Evolutionary conservation across 148 eudicot species (phyloP), one percentile per base, ranked within the genome.

Genomic region (Cornus controversa): DNA sequence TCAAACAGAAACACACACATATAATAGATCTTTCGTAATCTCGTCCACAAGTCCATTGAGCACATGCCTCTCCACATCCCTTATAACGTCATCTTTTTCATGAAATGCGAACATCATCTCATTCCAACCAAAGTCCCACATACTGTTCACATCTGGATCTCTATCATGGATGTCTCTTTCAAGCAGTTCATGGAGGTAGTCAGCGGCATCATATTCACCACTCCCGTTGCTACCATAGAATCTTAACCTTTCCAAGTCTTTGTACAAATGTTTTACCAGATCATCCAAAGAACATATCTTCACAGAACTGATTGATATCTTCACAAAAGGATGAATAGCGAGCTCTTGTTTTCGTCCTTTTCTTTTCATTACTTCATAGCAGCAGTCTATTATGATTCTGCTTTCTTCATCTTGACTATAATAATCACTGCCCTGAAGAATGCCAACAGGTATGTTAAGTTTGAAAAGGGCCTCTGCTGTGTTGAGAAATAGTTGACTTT

Each of bases 51-150:
- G 78, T 31, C 82, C 86, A 50, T 90, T 87, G 36, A 93, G 83
- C 82, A 93, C 24, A 64, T 75, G 71, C 40, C 65, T 87, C 85
- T 93, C 97, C 29, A 96, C 84, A 29, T 85, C 93, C 74, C 69
- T 84, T 71, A 87, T 54, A 18, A 89, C 86, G n/a, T 90, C 95
- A 31, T 88, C 86, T 70, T 78, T 79, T 63, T 89, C 94, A 34
- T 78, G 71, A 23, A 87, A 79, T 31, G 82, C 81, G n/a, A 87
- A 87, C 77, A 57, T 81, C 18, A 23, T 62, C 31, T 81, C 88
- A 23, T 83, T 81, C 99, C 99, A 93, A 50, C 89, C 93, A 66
- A 88, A 76, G 79, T 96, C 98, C 99, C 99, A 96, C 97, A 89
- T 87, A 70, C 86, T 58, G 76, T 88, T 96, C 24, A 89, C 72